These are phyloP conservation scores for Graphiopsis chlorocephala DNA, from an alignment of 2,329 filamentous ascomycete species.

Conservation along the genomic window DNA sequence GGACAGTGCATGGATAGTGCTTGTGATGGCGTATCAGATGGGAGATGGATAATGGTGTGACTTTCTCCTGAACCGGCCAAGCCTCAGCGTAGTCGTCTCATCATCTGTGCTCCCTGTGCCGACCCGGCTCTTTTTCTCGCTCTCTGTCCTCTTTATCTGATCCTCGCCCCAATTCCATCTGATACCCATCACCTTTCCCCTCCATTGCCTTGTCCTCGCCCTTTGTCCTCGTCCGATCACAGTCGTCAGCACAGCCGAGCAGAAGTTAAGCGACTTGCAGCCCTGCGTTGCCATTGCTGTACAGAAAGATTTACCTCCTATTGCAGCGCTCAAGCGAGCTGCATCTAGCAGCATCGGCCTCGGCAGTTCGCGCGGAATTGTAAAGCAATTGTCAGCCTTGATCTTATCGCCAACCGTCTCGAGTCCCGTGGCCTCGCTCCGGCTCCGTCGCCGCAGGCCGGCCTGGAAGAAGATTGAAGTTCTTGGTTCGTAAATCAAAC, in stretches of 20 bases:
- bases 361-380: conserved; percentile 4
- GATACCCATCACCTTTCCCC: background rate
- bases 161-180: conserved; percentile 3
- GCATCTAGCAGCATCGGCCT: background rate
- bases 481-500: conserved; percentile 10
- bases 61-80: conserved; percentile 5
- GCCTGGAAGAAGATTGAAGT: conserved; percentile 6
- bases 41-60: conserved; percentile 3
- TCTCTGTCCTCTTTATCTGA: conserved; percentile 7
- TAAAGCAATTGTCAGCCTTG: background rate
- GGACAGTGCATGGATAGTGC: background rate
- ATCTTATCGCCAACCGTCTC: background rate
- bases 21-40: conserved; percentile 5
- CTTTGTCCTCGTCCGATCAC: background rate
- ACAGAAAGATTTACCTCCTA: background rate
- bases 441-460: conserved; percentile 3
- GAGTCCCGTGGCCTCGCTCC: background rate
- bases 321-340: background rate
- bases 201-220: background rate
- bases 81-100: background rate
- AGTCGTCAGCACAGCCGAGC: background rate
- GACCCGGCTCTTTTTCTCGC: background rate
- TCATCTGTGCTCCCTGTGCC: background rate
- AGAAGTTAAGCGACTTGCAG: background rate
- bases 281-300: no score